phyloP scores from a whole-genome alignment of 225 moss, liverwort and hornwort genomes.

The Lunularia cruciata region DNA sequence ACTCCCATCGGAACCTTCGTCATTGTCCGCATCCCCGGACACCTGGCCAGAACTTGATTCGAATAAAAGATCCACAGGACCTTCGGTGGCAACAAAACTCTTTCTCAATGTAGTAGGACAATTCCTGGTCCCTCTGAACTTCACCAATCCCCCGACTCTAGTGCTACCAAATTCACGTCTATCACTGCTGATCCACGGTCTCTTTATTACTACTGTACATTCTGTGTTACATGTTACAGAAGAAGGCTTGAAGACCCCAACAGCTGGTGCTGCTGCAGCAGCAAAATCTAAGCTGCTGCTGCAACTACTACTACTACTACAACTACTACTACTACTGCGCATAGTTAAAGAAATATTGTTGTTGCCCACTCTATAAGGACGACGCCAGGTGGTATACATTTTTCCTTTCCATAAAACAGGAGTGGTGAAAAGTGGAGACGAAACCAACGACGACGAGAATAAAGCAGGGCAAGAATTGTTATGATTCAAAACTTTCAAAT shows the following conservation, averaged over 20 bases:
- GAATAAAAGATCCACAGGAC: slow-evolving; percentile 37
- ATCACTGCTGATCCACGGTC: slow-evolving; percentile 22
- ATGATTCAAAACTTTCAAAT: slow-evolving; percentile 31
- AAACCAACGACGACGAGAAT: background rate
- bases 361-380: background rate
- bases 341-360: background rate
- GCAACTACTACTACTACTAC: background rate
- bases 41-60: slow-evolving; percentile 51
- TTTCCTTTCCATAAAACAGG: slow-evolving; percentile 10
- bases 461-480: slow-evolving; percentile 16
- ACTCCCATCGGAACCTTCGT: slow-evolving; percentile 21
- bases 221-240: slow-evolving; percentile 16
- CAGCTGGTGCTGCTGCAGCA: slow-evolving; percentile 4
- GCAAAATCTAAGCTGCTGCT: background rate
- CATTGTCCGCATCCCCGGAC: slow-evolving; percentile 44
- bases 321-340: background rate
- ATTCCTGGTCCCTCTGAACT: slow-evolving; percentile 16
- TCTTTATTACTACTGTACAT: slow-evolving; percentile 25
- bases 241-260: slow-evolving; percentile 14
- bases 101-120: slow-evolving; percentile 8
- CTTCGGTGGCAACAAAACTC: slow-evolving; percentile 26
- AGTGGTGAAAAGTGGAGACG: background rate
- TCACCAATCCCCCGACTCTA: slow-evolving; percentile 13
- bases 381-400: background rate
- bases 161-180: slow-evolving; percentile 16